Evolutionary conservation across 2,329 filamentous ascomycete genomes (phyloP).

Genomic region (Aureobasidium sp.): DNA sequence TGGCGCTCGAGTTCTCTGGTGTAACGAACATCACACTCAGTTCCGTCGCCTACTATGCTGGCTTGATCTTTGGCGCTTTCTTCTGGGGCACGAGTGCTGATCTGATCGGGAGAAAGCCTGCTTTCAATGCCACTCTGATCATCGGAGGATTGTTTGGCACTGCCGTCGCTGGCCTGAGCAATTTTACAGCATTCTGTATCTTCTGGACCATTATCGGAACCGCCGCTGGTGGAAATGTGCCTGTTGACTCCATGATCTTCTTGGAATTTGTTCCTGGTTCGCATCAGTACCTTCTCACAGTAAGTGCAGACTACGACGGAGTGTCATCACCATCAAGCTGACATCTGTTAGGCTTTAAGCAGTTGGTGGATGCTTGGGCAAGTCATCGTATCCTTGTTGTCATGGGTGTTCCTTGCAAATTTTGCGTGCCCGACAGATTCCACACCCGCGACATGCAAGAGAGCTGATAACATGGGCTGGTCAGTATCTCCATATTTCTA

Average conservation of each 20-base stretch:
- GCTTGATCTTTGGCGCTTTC: slow-evolving; percentile 69
- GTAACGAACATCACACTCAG: not conserved
- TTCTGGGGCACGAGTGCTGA: slow-evolving; percentile 78
- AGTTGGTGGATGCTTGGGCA: slow-evolving; percentile 70
- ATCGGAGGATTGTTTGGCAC: slow-evolving; percentile 66
- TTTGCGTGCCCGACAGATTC: slow-evolving; percentile 44
- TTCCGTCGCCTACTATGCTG: slow-evolving; percentile 46
- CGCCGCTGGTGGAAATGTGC: slow-evolving; percentile 55
- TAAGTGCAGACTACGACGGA: slow-evolving; percentile 49
- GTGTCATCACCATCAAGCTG: slow-evolving; percentile 41
- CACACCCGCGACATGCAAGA: slow-evolving; percentile 29
- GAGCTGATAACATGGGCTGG: slow-evolving; percentile 62
- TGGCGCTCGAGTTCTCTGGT: not conserved
- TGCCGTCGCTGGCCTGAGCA: slow-evolving; percentile 58
- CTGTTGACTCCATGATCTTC: slow-evolving; percentile 74
- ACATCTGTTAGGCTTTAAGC: slow-evolving; percentile 26
- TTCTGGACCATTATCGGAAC: slow-evolving; percentile 12
- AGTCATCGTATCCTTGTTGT: slow-evolving; percentile 61
- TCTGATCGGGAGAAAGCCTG: slow-evolving; percentile 67
- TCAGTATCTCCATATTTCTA: slow-evolving; percentile 43
- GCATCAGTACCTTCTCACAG: slow-evolving; percentile 65
- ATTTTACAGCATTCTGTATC: slow-evolving; percentile 50
- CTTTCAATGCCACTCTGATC: slow-evolving; percentile 74
- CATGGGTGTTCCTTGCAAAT: slow-evolving; percentile 68
- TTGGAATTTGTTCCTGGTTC: slow-evolving; percentile 75